Base-by-base conservation (phyloP, 805 yeast genomes). In the Kurtzmaniella cleridarum region DNA sequence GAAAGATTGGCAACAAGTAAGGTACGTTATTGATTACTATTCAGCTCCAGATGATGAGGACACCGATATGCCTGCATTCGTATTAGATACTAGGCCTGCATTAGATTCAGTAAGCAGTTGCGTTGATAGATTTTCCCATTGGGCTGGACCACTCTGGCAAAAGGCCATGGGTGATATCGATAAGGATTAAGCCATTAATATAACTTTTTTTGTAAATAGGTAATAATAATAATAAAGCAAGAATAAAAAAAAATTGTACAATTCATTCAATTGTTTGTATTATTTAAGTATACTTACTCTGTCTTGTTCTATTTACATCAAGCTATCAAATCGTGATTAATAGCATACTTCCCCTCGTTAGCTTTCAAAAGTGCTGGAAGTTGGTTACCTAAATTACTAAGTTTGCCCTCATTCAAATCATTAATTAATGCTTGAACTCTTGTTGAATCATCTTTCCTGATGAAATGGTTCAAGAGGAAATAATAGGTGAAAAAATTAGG, bases 21-120 rank as follows among this genome's bases (percentile, higher is more conserved):
- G 98, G 45, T 93, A 93, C 52, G 95, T 93, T 24, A 89, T 93
- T 52, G 99, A 93, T 59, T 93, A 91, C 60, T 93, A 93, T 58
- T 79, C 88, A n/a, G 96, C 95, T 3, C 95, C 96, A 5, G 96
- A 89, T 49, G 95, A 84, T 50, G 83, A 75, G 44, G 80, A 75
- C 14, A 79, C 84, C 31, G 96, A 95, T 3, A 76, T 82, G 78
- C 98, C 99, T 5, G 76, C 95, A 2, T 93, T 93, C 59, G 80
- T 78, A 61, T 73, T 95, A 46, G 98, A 93, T 62, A 96, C 95
- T 13, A 78, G 99, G 50, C 98, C 98, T 0, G 98, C 96, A 0
- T 66, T 89, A 45, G 98, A 93, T 60, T 71, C 71, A 42, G 51
- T 78, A 1, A 61, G 65, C 1, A 81, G 72, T 48, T 87, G 81